phyloP scores from a whole-genome alignment of 2,329 filamentous ascomycete species.

The Xylariaceae sp. region DNA sequence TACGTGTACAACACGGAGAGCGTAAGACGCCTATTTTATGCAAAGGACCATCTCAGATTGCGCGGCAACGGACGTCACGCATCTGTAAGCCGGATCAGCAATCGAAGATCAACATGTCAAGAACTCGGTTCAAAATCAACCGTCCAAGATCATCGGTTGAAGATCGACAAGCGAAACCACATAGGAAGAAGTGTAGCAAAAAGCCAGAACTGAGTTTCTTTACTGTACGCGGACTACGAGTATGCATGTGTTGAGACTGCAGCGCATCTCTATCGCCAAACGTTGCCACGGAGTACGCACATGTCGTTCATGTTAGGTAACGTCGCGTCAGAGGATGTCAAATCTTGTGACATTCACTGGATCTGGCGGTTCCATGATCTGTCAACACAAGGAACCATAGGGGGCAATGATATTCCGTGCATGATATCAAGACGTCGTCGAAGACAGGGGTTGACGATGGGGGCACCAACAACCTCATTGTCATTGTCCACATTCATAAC shows the following conservation, averaged over 20 bases:
- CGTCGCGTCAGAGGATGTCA: background rate
- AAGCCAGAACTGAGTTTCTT: background rate
- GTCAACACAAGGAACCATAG: slow-evolving; percentile 3
- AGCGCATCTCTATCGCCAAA: background rate
- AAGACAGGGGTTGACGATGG: background rate
- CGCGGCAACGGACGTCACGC: no score
- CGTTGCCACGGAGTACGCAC: background rate
- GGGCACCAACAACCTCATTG: background rate
- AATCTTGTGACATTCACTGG: background rate
- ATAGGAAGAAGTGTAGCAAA: background rate
- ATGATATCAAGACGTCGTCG: background rate
- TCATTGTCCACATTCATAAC: background rate
- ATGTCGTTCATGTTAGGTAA: background rate
- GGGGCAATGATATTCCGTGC: background rate
- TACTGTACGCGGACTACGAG: background rate
- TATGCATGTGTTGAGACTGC: background rate
- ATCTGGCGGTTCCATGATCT: background rate
- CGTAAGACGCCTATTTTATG: no score
- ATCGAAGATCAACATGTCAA: no score
- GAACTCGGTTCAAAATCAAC: no score
- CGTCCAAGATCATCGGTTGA: background rate
- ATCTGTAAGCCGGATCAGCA: no score
- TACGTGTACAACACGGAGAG: background rate
- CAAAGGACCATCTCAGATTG: no score
- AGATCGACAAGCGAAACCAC: background rate